Base-by-base conservation (phyloP, 1,284 basidiomycete genomes). In the Ceratobasidium sp. region DNA sequence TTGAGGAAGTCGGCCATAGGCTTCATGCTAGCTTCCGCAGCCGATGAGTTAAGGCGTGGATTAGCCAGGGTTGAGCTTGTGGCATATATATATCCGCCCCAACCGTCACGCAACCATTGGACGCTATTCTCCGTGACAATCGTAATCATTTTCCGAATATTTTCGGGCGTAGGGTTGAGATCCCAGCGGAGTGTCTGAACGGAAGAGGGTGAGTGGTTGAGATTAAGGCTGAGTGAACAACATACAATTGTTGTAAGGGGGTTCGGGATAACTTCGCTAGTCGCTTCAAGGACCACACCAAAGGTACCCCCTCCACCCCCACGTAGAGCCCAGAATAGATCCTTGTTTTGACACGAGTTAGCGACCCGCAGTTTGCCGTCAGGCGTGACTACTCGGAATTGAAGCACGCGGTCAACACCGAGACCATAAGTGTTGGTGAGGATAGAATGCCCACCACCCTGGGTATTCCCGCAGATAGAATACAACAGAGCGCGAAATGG, bases 371-470 rank as follows among this genome's bases (percentile, higher is more conserved):
- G 59, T 11, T 29, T 19, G 7, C 74, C 74, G 19, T 62, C 74
- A 19, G 74, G 64, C 14, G 67, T 75, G 48, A 75, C 74, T 48
- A 75, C 56, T 1, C 31, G n/a, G 54, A 75, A 60, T 22, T 75
- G 64, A 7, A 71, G 65, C 1, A 72, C 65, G 14, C 66, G 53
- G 53, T 75, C 74, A 22, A 67, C 51, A 22, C 74, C 74, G 11
- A 75, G 67, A 19, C 74, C 74, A 31, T 64, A 63, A n/a, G 54
- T 72, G 27, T 67, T 66, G 41, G 74, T 41, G 48, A 75, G 41
- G 14, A 67, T 33, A 4, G 24, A 24, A 9, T 63, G 57, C 6
- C 74, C 74, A 1, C 74, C 74, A 0, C 88, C 88, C 0, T 89
- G 83, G 14, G 27, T 29, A 51, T 15, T 29, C 71, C 71, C 8